Evolutionary conservation across 2,329 filamentous ascomycete genomes (phyloP), one percentile per base, ranked within the genome.

Genomic region (Colletotrichum incanum): DNA sequence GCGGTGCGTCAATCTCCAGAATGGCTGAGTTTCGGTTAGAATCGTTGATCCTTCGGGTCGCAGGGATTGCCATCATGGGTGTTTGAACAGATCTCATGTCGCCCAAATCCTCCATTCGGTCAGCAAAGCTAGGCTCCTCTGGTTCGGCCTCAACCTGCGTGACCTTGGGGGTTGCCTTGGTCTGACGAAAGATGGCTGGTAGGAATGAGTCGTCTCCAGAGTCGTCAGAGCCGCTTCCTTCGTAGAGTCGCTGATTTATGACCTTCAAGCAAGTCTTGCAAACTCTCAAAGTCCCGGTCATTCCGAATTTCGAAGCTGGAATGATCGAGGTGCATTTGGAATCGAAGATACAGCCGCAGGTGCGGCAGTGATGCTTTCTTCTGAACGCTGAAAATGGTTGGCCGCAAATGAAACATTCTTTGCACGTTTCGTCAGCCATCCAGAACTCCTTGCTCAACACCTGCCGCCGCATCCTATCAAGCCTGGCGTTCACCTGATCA

Each of bases 371-470:
- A 80, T 99, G 96, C 79, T 99, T 99, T 75, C 96, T 91, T 71
- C 96, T 90, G 79, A 98, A 98, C 1, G 96, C 96, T 0, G 94
- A 95, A 79, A 99, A 99, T 2, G 93, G 89, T 71, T 94, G 93
- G 55, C 94, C 94, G 78, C 96, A 99, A 55, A 94, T 90, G 80
- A 98, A 99, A 79, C 96, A 99, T 77, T 98, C 96, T 80, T 97
- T 98, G 72, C 96, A 97, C 74, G 97, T 98, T 79, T 98, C 96
- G 79, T 99, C 96, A 72, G 95, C 94, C 96, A 99, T 99, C 96
- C 96, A 98, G 77, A 98, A 98, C 76, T 98, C 95, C 78, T 95
- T 96, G 80, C 94, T 97, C 56, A 98, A 84, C 9, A 99, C 92
- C 78, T 96, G 95, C 77, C 94, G 93, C 74, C 93, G 91, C 86